Percentiles rank a stretch among this genome's conserved stretches.
phyloP scores from a whole-genome alignment of 106 monocot genomes.

The Allium fistulosum region DNA sequence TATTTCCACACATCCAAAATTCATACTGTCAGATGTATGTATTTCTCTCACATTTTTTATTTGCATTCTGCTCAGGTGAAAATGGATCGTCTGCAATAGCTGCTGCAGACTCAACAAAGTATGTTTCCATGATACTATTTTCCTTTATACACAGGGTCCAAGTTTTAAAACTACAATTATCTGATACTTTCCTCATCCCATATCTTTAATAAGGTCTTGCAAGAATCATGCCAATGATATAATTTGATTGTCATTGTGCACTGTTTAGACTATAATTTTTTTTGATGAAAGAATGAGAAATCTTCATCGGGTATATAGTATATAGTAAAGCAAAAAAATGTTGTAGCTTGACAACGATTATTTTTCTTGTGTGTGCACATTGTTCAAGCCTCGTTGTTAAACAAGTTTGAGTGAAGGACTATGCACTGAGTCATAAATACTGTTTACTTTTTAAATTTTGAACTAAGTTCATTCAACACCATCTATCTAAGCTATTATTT shows the following conservation, averaged over 20 bases:
- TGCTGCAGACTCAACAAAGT: conserved; percentile 77
- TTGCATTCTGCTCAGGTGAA: conserved; percentile 34
- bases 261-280: background rate
- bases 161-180: background rate
- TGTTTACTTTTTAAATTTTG: background rate
- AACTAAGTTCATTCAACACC: background rate
- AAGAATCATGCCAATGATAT: background rate
- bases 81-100: conserved; percentile 23
- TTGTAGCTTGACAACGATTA: background rate
- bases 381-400: background rate
- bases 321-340: too few species aligned
- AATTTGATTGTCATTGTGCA: background rate
- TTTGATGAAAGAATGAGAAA: too few species aligned
- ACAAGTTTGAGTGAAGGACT: background rate
- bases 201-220: background rate
- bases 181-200: background rate
- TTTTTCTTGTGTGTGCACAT: background rate
- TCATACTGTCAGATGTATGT: background rate
- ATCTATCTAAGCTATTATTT: background rate
- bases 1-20: background rate
- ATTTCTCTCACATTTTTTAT: conserved; percentile 2
- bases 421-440: background rate
- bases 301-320: too few species aligned
- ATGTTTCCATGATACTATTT: conserved; percentile 15
- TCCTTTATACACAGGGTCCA: background rate